A percentile compares a stretch with the other conserved stretches of the same genome.
phyloP scores from a whole-genome alignment of 176 grass and related monocot genomes.

The Saccharum spontaneum region DNA sequence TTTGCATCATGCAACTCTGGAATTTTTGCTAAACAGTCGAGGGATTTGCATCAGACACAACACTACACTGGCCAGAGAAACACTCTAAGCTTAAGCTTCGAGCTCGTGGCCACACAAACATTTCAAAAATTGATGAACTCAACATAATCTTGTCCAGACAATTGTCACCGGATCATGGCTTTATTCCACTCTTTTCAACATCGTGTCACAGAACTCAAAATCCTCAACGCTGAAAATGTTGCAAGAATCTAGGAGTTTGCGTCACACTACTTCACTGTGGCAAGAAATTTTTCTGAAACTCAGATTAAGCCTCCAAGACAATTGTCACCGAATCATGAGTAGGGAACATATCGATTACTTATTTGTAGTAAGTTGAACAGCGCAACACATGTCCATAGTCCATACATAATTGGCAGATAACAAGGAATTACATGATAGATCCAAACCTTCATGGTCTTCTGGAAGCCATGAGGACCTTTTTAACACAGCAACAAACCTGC shows the following conservation, averaged over 20 bases:
- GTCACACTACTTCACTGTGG: neutral
- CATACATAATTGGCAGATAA: constrained; percentile 32
- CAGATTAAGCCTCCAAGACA: neutral
- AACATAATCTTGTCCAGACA: neutral
- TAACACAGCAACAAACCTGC: constrained; percentile 50
- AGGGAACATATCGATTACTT: constrained; percentile 39
- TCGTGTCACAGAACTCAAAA: neutral
- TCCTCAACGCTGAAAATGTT: neutral
- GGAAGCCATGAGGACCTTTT: constrained; percentile 38
- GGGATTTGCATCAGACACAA: neutral
- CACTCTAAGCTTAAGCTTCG: neutral
- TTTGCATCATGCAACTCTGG: neutral
- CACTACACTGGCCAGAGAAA: neutral
- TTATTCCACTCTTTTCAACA: no score
- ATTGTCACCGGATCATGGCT: neutral
- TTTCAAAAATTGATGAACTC: neutral
- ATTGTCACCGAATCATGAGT: neutral
- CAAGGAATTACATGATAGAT: constrained; percentile 50
- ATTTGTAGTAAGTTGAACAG: constrained; percentile 40
- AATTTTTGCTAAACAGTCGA: neutral
- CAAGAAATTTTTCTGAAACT: no score
- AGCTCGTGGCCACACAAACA: neutral
- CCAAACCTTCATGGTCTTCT: constrained; percentile 34
- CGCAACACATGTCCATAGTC: constrained; percentile 20
- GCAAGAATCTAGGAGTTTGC: neutral